Base-by-base conservation (phyloP, 1,284 basidiomycete species). In the Ceratobasidium sp. region DNA sequence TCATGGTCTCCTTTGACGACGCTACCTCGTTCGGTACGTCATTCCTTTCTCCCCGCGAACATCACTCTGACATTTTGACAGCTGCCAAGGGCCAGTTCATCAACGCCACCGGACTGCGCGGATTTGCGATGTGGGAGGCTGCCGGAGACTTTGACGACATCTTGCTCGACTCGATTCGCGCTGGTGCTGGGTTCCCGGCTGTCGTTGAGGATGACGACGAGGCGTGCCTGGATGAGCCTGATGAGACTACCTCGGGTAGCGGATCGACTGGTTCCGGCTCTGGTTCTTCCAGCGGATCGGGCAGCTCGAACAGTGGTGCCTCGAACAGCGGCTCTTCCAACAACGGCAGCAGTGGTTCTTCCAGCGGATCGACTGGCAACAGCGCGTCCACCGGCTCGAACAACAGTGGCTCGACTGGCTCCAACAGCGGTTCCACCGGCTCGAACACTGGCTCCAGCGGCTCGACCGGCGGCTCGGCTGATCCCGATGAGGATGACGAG, bases 51-150 rank as follows among this genome's bases (percentile, higher is more conserved):
- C 2, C 13, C 31, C 43, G 50, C 32, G 25, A 20, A 5, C 20
- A 43, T 32, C 15, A 50, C 25, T 5, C n/a, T 2, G 25, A 0
- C 58, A 13, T 17, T 43, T 27, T 20, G 2, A 1, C 56, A 71
- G 76, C 80, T 38, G 81, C 82, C 53, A 90, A 90, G 79, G 88
- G 89, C 12, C 75, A 78, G 29, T 89, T 81, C 74, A 86, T 90
- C 74, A 82, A 81, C 69, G 72, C 76, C 12, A 74, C 77, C 17
- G 82, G 82, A 12, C 78, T 90, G n/a, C 81, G 77, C 35, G 88
- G 88, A 13, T 89, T 87, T 73, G 81, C 87, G 13, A 82, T 88
- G 77, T 90, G 87, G 82, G 85, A 90, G 75, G 81, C 83, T 35
- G 86, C 82, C 54, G 86, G 86, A 13, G 88, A 90, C 77, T 82